Evolutionary conservation across 2,329 filamentous ascomycete genomes (phyloP), one percentile per base, ranked within the genome.

Genomic region (Fusarium bulbicola): DNA sequence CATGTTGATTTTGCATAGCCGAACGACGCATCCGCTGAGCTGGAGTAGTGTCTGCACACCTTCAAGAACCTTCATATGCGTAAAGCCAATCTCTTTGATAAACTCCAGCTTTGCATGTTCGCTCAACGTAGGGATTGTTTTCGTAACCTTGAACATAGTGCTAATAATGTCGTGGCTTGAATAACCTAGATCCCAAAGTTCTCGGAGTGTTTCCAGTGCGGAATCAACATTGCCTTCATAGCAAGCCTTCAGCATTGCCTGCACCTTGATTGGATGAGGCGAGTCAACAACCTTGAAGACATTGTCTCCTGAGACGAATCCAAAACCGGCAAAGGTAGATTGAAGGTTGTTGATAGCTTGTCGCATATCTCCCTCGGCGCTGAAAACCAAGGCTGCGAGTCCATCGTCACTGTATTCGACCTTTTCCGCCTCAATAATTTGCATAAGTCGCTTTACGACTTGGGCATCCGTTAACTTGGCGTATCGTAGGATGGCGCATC

Each of bases 261-360:
- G 96, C 32, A 99, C 94, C 83, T 98, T 98, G 85, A 98, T 95
- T 5, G 96, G 96, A 84, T 99, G 96, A 66, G 96, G 96, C 69
- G 93, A 95, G 82, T 99, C 96, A 58, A 99, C 96, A 14, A 99
- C 96, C 78, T 93, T 94, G 87, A 99, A 99, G 14, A 99, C 96
- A 79, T 98, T 98, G 83, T 98, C 95, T 21, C 95, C 95, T 63
- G 92, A 97, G n/a, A 99, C 93, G 78, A 99, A 97, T 2, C 95
- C 95, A 79, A 98, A 99, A 3, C 96, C 96, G 9, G 95, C 95
- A 82, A 88, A 90, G 0, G 96, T 98, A 75, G 93, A 97, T 82
- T 99, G 96, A 75, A 99, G 84, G 82, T 98, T 98, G 85, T 99
- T 99, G 86, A 99, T 97, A 40, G 96, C 96, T 84, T 99, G 96